Evolutionary conservation across 768 basidiomycete species (phyloP).

Genomic region (Panaeolus papilionaceus): DNA sequence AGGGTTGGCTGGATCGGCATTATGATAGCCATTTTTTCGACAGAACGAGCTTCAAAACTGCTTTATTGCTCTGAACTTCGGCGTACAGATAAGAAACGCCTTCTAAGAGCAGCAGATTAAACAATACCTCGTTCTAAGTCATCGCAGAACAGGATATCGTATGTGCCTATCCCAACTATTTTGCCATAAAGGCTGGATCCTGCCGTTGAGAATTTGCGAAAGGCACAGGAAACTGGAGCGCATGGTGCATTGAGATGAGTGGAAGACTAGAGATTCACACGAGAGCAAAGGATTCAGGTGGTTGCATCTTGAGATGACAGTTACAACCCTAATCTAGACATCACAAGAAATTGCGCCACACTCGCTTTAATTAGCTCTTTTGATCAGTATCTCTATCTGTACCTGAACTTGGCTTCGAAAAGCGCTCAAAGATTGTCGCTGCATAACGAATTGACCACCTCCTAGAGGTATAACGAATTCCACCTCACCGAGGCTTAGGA

Average conservation of each 20-base stretch:
- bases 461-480: neutral
- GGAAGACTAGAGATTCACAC: neutral
- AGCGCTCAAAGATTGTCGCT: slow-evolving; percentile 13
- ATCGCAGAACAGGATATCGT: no score
- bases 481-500: neutral
- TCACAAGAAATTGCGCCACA: slow-evolving; percentile 12
- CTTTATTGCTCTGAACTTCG: no score
- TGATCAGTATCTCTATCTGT: slow-evolving; percentile 4
- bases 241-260: neutral
- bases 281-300: neutral
- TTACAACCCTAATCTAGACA: neutral
- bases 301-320: no score
- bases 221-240: neutral
- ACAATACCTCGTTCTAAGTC: no score
- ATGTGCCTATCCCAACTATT: no score
- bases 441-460: neutral
- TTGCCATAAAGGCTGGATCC: neutral
- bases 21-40: neutral
- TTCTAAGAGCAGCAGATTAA: no score
- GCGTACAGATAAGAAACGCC: no score
- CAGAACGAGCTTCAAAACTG: no score
- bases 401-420: slow-evolving; percentile 14
- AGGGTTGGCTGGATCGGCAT: neutral
- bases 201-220: neutral
- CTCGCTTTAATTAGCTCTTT: slow-evolving; percentile 8